These are phyloP conservation scores for Penicillium freii DNA, from an alignment of 2,329 filamentous ascomycete species.

Conservation along the genomic window DNA sequence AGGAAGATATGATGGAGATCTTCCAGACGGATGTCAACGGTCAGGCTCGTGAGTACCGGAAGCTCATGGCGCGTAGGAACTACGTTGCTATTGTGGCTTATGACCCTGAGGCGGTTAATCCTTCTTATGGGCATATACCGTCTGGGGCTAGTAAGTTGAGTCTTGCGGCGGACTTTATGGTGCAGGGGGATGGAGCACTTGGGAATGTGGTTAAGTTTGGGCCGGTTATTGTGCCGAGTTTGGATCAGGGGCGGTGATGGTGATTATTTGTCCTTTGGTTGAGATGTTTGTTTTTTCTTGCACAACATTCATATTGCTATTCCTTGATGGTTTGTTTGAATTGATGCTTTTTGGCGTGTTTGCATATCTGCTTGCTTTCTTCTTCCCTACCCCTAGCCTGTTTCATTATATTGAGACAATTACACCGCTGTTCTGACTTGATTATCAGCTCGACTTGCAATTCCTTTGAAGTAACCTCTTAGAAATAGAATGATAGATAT, in stretches of 20 bases:
- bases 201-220: slow-evolving; percentile 90
- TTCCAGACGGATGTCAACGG: slow-evolving; percentile 93
- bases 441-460: background rate
- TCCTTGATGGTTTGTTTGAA: background rate
- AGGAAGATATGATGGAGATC: slow-evolving; percentile 99
- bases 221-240: slow-evolving; percentile 86
- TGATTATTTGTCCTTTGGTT: background rate
- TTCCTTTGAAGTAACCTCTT: background rate
- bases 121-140: slow-evolving; percentile 38
- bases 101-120: slow-evolving; percentile 73
- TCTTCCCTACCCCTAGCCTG: background rate
- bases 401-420: background rate
- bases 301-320: slow-evolving; percentile 3
- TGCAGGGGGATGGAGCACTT: slow-evolving; percentile 84
- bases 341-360: slow-evolving; percentile 5
- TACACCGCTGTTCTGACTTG: background rate
- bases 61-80: slow-evolving; percentile 89
- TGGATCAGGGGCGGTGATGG: slow-evolving; percentile 66
- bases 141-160: slow-evolving; percentile 60
- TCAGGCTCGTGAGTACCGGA: slow-evolving; percentile 76
- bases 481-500: background rate
- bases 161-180: slow-evolving; percentile 92
- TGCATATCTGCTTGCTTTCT: background rate
- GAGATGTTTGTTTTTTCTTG: background rate
- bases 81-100: slow-evolving; percentile 93